Percentiles rank a stretch among this genome's conserved stretches.
Evolutionary conservation across 2,329 filamentous ascomycete species (phyloP).

Genomic region (Akanthomyces dipterigenus): DNA sequence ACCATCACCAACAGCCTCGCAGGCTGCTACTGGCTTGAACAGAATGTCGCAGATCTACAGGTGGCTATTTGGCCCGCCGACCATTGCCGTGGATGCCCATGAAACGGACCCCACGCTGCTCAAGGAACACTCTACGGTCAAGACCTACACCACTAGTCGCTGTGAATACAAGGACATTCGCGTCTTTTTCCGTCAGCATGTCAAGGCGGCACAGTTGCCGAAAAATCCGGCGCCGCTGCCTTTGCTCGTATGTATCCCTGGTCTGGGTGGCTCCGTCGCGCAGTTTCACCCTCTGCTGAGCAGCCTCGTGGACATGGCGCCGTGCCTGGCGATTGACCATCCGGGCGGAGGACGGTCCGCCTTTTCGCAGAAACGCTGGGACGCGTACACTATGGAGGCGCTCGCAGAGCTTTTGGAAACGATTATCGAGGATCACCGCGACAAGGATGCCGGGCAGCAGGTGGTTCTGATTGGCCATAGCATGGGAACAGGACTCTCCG

Average conservation of each 20-base stretch:
- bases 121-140: constrained; percentile 65
- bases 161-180: constrained; percentile 71
- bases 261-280: constrained; percentile 82
- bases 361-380: constrained; percentile 64
- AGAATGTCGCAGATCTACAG: constrained; percentile 8
- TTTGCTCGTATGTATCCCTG: constrained; percentile 84
- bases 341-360: constrained; percentile 81
- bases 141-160: constrained; percentile 62
- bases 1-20: background rate
- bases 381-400: constrained; percentile 72
- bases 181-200: constrained; percentile 76
- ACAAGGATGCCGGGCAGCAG: constrained; percentile 57
- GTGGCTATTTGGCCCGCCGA: constrained; percentile 15
- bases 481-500: constrained; percentile 76
- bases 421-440: constrained; percentile 67
- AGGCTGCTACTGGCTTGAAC: no score
- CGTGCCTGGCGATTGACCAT: constrained; percentile 77
- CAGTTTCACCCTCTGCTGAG: constrained; percentile 80
- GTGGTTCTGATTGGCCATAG: constrained; percentile 83
- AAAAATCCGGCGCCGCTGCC: constrained; percentile 67
- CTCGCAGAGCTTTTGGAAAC: constrained; percentile 67
- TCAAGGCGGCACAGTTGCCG: constrained; percentile 75
- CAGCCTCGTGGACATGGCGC: constrained; percentile 74
- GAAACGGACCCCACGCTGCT: constrained; percentile 72
- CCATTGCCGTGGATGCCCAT: constrained; percentile 23